Base-by-base conservation (phyloP, 2,329 filamentous ascomycete species). In the Aspergillus ruber region DNA sequence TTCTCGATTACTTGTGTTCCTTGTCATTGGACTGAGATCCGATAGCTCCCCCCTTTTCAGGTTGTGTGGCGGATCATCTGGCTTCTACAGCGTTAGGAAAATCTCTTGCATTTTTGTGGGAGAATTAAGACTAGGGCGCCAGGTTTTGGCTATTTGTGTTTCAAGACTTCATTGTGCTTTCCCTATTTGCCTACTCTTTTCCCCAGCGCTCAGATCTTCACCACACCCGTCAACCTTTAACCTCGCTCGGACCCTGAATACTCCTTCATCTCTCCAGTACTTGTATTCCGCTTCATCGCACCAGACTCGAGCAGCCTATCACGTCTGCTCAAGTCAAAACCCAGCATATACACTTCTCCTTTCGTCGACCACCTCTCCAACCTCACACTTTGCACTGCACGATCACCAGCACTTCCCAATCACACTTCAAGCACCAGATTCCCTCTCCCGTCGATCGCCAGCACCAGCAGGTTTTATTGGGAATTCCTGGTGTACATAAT, bases 381-480 rank as follows among this genome's bases (percentile, higher is more conserved):
- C 61, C 59, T 59, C 61, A 62, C 55, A 58, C 60, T 59, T 60
- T 66, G 55, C 58, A 56, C 51, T 61, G 66, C 61, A 66, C 57
- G 52, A 59, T 49, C 59, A 54, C 56, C 59, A 60, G 17, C 47
- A 50, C 50, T 55, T 55, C 59, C 54, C 53, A 58, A 54, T 56
- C 56, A 51, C 56, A 51, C 53, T 56, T 50, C 55, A 61, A 67
- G 59, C 66, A 69, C 63, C 68, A 70, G 60, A 61, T 59, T 64
- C 61, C 61, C 62, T 65, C 60, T 60, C 57, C 57, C 56, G 48
- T 59, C 63, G 65, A 65, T 62, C 67, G 66, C 68, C 69, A 76
- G 70, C 86, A 90, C 85, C 86, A 89, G 85, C 88, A 87, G 84
- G 85, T 90, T 91, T 90, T 90, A 85, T 90, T 88, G 75, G 79